A percentile compares a stretch with the other conserved stretches of the same genome.
These are phyloP conservation scores for Paramecium sexaurelia DNA, from an alignment of 73 alveolate genomes.

Conservation along the genomic window DNA sequence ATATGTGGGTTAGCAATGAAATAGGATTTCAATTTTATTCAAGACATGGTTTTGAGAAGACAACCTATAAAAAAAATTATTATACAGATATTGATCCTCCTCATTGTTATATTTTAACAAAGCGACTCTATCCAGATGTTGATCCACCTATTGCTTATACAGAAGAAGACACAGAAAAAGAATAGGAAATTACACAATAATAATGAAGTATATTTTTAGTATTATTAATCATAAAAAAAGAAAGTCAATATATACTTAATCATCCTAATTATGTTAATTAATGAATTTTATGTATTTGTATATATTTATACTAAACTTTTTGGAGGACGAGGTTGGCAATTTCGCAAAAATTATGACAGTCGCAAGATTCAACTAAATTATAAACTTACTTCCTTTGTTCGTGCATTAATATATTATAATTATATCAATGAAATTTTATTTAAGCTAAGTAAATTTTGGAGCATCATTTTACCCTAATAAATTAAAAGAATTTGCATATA, in stretches of 20 bases:
- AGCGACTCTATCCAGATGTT: slow-evolving; percentile 42
- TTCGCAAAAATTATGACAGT: not conserved
- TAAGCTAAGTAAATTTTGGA: not conserved
- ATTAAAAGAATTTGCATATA: not conserved
- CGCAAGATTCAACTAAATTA: not conserved
- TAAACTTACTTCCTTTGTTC: not conserved
- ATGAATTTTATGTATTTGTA: no score
- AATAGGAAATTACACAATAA: not conserved
- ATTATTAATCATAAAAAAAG: not conserved
- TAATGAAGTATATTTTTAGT: not conserved
- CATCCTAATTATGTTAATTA: no score
- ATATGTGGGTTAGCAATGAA: slow-evolving; percentile 67
- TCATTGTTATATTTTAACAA: slow-evolving; percentile 52
- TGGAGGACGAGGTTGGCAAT: not conserved
- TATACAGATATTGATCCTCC: slow-evolving; percentile 65
- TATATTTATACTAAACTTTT: not conserved
- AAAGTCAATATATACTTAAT: not conserved
- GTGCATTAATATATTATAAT: not conserved
- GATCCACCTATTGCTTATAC: slow-evolving; percentile 38
- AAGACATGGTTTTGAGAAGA: slow-evolving; percentile 60
- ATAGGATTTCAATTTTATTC: slow-evolving; percentile 56
- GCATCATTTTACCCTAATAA: not conserved
- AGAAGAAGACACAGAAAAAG: slow-evolving; percentile 1
- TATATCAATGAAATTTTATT: not conserved
- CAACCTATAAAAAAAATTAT: slow-evolving; percentile 44